Conservation (phyloP, 345 rosid species). For the Euphorbia lathyris region DNA sequence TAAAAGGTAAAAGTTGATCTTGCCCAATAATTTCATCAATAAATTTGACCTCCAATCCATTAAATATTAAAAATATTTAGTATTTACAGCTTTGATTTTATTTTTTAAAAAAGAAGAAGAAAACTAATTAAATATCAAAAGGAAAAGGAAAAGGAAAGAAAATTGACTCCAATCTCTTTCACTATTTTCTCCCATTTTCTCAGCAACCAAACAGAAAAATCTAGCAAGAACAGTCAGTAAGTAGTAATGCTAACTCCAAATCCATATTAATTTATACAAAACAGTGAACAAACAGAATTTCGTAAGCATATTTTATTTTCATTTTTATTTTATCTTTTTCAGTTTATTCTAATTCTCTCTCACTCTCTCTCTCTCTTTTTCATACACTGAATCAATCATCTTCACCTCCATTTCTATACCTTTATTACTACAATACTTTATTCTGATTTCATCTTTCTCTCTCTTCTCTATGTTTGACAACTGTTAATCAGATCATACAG, state of each 20-base stretch:
- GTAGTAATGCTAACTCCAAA: not conserved
- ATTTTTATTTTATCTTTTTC: not conserved
- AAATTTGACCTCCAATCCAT: too few relatives aligned
- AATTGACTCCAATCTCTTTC: not conserved
- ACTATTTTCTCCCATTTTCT: not conserved
- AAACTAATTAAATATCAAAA: not conserved
- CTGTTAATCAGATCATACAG: conserved; percentile 37
- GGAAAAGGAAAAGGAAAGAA: not conserved
- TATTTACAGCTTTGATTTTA: too few relatives aligned
- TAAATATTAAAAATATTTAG: too few relatives aligned
- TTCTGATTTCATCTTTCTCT: conserved; percentile 12
- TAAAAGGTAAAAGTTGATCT: too few relatives aligned
- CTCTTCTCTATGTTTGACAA: conserved; percentile 24
- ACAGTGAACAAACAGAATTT: not conserved
- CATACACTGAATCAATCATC: not conserved
- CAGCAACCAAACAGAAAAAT: not conserved
- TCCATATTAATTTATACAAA: not conserved
- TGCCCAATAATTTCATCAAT: too few relatives aligned
- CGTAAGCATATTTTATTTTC: not conserved
- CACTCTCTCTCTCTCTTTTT: not conserved
- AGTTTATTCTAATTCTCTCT: not conserved
- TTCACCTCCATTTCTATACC: not conserved
- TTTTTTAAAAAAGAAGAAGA: too few relatives aligned
- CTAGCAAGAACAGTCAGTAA: not conserved
- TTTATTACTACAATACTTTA: not conserved